These are phyloP conservation scores for Chenopodium quinoa DNA, from an alignment of 148 eudicot species.

Conservation along the genomic window DNA sequence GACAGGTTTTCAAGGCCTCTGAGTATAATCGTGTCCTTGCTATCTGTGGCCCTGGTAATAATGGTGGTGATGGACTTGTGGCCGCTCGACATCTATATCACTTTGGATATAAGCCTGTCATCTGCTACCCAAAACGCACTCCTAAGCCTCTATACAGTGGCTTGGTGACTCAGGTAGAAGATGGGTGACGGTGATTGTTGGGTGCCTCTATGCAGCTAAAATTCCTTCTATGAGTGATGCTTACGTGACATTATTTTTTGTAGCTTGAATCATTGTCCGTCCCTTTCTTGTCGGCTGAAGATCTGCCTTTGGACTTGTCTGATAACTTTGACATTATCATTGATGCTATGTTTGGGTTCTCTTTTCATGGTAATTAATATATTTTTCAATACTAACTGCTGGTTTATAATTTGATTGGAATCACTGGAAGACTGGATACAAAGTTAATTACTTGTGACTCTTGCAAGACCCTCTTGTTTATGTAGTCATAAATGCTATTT, in stretches of 20 bases:
- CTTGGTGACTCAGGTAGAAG: constrained; percentile 83
- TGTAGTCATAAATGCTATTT: not conserved
- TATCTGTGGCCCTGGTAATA: constrained; percentile 98
- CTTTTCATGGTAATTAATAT: constrained; percentile 67
- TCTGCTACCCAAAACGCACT: constrained; percentile 96
- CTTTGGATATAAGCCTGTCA: constrained; percentile 78
- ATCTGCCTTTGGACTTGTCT: constrained; percentile 74
- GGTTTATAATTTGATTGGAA: not conserved
- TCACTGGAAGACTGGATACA: not conserved
- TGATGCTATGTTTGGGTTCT: constrained; percentile 98
- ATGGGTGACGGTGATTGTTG: not conserved
- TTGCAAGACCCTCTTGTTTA: not conserved
- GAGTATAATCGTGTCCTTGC: constrained; percentile 74
- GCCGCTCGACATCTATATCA: constrained; percentile 96
- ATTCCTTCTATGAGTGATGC: constrained; percentile 17
- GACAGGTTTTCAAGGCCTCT: constrained; percentile 70
- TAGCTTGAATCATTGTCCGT: constrained; percentile 86
- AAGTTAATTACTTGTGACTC: not conserved
- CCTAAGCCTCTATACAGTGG: constrained; percentile 84
- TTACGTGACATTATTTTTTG: constrained; percentile 33
- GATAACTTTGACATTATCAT: constrained; percentile 71
- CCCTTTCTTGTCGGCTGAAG: constrained; percentile 78
- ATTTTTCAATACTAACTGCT: constrained; percentile 10
- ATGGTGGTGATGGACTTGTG: constrained; percentile 98
- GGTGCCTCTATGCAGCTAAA: constrained; percentile 4